Base-by-base conservation (phyloP, 768 basidiomycete species). In the Cantharellus anzutake region DNA sequence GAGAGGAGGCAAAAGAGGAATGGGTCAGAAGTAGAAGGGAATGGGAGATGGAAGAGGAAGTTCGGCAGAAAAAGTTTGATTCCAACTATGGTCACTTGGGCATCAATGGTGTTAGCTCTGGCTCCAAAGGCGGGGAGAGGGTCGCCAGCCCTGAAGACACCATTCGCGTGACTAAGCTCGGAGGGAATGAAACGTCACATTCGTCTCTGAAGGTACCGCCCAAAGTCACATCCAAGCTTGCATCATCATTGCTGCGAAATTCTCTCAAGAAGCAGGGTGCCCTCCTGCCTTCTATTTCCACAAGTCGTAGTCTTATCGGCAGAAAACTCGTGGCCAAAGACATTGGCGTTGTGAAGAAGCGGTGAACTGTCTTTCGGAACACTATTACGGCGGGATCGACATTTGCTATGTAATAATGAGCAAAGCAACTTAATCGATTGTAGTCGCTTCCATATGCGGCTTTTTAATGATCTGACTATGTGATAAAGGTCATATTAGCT, bases 1-100 rank as follows among this genome's bases (percentile, higher is more conserved):
- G 73, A 61, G 71, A 76, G 41, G 77, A 79, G 59, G 88, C 86
- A 11, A 80, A 78, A 60, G 74, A 77, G 59, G 74, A 79, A 65
- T 85, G 86, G 83, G 68, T 70, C 59, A 74, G 68, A 67, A 79
- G 74, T 41, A 74, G 77, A 65, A 70, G 71, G 59, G 78, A 79
- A 41, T 65, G 78, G 41, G 72, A 71, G 41, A 68, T 68, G 14
- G 71, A 71, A 42, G 74, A 77, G 41, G 61, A 20, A 56, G 61
- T n/a, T 14, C 56, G 3, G 51, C 51, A 56, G 53, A 62, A 60
- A 29, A 58, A n/a, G 51, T 57, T 63, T 16, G 59, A 64, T 16
- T 57, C 59, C 29, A 60, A 63, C 57, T 41, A 34, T n/a, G 56
- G 58, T 29, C 48, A 59, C 7, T 41, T 58, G 40, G 35, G 56